Conservation (phyloP, 1,284 basidiomycete genomes). For the Pseudozyma hubeiensis region DNA sequence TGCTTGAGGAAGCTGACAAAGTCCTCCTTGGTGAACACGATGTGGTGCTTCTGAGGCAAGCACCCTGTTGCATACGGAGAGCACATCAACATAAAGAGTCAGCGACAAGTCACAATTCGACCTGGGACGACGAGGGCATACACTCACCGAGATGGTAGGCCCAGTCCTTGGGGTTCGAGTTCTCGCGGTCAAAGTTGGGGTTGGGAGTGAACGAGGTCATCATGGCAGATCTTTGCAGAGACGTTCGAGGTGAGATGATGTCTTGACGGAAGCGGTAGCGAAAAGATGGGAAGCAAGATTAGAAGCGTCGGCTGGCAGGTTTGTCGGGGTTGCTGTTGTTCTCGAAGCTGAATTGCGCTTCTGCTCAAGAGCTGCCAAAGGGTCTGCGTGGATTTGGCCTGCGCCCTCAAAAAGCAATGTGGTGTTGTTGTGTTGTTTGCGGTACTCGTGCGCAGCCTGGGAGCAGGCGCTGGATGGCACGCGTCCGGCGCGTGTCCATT, state of each 20-base stretch:
- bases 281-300: background rate
- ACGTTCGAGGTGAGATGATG: background rate
- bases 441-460: background rate
- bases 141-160: conserved; percentile 58
- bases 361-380: background rate
- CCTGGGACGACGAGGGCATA: background rate
- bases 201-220: conserved; percentile 57
- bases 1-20: conserved; percentile 62
- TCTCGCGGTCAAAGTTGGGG: conserved; percentile 45
- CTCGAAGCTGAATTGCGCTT: background rate
- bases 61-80: conserved; percentile 21
- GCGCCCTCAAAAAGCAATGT: too few relatives aligned
- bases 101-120: background rate
- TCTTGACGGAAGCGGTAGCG: background rate
- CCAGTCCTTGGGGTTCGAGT: conserved; percentile 62
- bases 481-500: conserved; percentile 6
- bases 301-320: background rate
- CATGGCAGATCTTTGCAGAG: background rate
- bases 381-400: too few relatives aligned
- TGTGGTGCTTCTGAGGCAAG: conserved; percentile 48
- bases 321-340: background rate
- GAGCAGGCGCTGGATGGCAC: background rate
- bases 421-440: conserved; percentile 6
- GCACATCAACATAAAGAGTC: background rate
- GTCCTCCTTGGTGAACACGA: conserved; percentile 61